Evolutionary conservation across 495 filamentous ascomycete species (phyloP), one percentile per base, ranked within the genome.

Genomic region (Trichoderma gamsii): DNA sequence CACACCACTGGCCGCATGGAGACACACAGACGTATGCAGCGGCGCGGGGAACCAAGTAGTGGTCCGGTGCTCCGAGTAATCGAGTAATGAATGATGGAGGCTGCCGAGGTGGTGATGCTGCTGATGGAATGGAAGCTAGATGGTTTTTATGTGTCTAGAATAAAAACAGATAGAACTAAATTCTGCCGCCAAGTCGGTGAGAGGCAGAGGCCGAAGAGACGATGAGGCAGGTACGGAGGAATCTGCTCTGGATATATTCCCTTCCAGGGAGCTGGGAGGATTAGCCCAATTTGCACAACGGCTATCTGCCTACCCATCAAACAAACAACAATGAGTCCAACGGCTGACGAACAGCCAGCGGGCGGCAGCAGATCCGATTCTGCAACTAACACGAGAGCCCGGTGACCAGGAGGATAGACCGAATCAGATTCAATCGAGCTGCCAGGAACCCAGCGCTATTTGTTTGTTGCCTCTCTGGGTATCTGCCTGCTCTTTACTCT

Each of bases 181-280:
- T 61, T 61, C 56, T 61, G 56, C 56, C 25, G 56, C 9, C 56
- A 29, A 32, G 56, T 27, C 25, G 56, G 56, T 61, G 56, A 61
- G 56, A 61, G n/a, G 23, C 56, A 7, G n/a, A 56, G 1, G 21
- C 8, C 5, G 51, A 32, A 1, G 21, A n/a, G 21, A 18, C 3
- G 11, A 29, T 13, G 15, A 61, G 25, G 56, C 8, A 61, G 16
- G 16, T 25, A 59, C n/a, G 51, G 18, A 59, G 51, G 11, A 59
- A 38, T 38, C 3, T 9, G 35, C 35, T 0, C 8, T 38, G 35
- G 35, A 38, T 2, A 38, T 38, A 7, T 38, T 38, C 35, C 35
- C 35, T 38, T 38, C 35, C 35, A 5, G 8, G 5, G 5, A 38
- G 5, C 35, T 38, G 5, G 35, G 8, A 38, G 35, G 35, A 38